These are phyloP conservation scores for Polygonum maritimum DNA, from an alignment of 148 eudicot species.

Conservation along the genomic window DNA sequence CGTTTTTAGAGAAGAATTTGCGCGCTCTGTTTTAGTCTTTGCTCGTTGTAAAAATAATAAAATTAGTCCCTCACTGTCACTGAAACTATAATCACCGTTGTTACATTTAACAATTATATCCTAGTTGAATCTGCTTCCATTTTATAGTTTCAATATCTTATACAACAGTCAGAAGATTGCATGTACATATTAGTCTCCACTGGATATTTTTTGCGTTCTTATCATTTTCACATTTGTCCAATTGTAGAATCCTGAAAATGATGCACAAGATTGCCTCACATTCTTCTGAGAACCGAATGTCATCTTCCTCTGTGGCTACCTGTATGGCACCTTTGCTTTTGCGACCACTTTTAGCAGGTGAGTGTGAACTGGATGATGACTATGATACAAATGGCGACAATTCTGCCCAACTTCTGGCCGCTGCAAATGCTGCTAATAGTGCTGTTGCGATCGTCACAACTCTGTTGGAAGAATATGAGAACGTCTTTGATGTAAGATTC, in stretches of 20 bases:
- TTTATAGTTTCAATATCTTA: neutral
- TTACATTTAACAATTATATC: neutral
- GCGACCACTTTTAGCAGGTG: constrained; percentile 94
- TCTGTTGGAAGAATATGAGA: constrained; percentile 88
- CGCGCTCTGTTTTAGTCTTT: neutral
- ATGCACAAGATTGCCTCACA: constrained; percentile 82
- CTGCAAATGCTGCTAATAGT: constrained; percentile 98
- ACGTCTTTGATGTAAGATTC: constrained; percentile 73
- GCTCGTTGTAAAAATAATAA: neutral
- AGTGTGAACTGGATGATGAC: constrained; percentile 93
- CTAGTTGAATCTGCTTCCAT: neutral
- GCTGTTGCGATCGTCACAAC: constrained; percentile 85
- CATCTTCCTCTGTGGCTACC: constrained; percentile 94
- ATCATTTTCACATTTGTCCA: neutral
- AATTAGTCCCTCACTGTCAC: neutral
- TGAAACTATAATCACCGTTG: neutral
- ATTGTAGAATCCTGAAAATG: constrained; percentile 78
- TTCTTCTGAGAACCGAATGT: constrained; percentile 85
- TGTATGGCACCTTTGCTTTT: constrained; percentile 99
- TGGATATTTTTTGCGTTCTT: neutral
- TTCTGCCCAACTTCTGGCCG: constrained; percentile 97
- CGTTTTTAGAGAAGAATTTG: neutral
- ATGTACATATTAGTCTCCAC: neutral
- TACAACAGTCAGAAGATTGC: neutral
- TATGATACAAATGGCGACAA: constrained; percentile 75